phyloP scores from a whole-genome alignment of 352 stramenopile genomes.

The Lagenidium giganteum region DNA sequence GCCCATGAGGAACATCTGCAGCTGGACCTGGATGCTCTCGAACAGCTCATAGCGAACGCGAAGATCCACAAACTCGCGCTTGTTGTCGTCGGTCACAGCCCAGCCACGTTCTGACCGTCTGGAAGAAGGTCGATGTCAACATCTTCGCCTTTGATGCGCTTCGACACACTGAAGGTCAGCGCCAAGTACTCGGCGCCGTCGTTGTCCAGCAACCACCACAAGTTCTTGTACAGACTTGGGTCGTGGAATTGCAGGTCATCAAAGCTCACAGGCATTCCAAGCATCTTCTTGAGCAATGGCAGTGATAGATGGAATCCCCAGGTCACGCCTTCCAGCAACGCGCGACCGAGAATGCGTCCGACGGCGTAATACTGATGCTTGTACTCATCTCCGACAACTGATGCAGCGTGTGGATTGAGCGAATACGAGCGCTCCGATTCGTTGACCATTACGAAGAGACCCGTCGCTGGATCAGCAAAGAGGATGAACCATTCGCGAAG shows the following conservation, averaged over 20 bases:
- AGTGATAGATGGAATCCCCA: slow-evolving; percentile 90
- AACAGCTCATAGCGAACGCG: slow-evolving; percentile 46
- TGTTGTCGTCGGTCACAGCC: slow-evolving; percentile 90
- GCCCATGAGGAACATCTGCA: slow-evolving; percentile 69
- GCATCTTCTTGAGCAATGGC: slow-evolving; percentile 95
- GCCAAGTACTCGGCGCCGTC: slow-evolving; percentile 35
- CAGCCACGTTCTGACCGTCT: slow-evolving; percentile 61
- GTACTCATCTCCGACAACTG: slow-evolving; percentile 48
- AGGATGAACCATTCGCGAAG: slow-evolving; percentile 91
- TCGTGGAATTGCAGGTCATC: slow-evolving; percentile 84
- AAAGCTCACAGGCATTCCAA: slow-evolving; percentile 91
- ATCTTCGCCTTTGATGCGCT: slow-evolving; percentile 23
- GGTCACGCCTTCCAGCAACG: slow-evolving; percentile 82
- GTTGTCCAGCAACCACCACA: slow-evolving; percentile 41
- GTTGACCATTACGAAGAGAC: slow-evolving; percentile 45
- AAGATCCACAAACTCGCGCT: slow-evolving; percentile 87
- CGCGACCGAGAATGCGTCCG: slow-evolving; percentile 43
- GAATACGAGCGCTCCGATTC: slow-evolving; percentile 45
- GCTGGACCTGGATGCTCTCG: slow-evolving; percentile 34
- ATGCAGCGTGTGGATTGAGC: slow-evolving; percentile 41
- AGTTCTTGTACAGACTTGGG: slow-evolving; percentile 34
- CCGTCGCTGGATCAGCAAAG: slow-evolving; percentile 29
- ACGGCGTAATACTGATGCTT: slow-evolving; percentile 43
- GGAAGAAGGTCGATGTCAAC: slow-evolving; percentile 41
- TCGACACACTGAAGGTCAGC: slow-evolving; percentile 39